Base-by-base conservation (phyloP, 1,284 basidiomycete species). In the Sporisorium scitamineum region DNA sequence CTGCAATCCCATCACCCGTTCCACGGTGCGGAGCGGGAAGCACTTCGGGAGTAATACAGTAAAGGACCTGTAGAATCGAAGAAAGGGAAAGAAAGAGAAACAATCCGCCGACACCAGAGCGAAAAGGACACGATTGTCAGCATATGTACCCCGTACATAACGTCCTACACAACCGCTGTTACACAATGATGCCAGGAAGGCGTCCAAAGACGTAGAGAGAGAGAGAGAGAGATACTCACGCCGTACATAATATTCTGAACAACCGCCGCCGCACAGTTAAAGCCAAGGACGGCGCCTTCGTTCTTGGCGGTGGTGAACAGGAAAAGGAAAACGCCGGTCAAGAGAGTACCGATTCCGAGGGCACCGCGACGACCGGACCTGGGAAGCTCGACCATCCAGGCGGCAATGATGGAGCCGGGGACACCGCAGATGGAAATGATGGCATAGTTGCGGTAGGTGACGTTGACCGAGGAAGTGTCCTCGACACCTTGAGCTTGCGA, bases 251-350 rank as follows among this genome's bases (percentile, higher is more conserved):
- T 59, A 37, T 82, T 76, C 44, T 84, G 82, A 20, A 76, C 71
- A 7, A 78, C 69, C 0, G 83, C 70, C 0, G 70, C 75, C n/a
- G 78, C 72, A 54, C 81, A 84, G 60, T 80, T 83, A 73, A 81
- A 80, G 3, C 71, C 82, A 4, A 85, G 72, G 27, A 76, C 74
- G 41, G 75, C 80, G 22, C 57, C 69, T 32, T 76, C 53, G 54
- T 51, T 82, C 18, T 48, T 56, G 24, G 80, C 78, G 5, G 70
- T 76, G 31, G 80, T 84, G 52, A 83, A 80, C 32, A 73, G 79
- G 70, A 84, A 84, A n/a, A 85, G 70, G 74, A 85, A 84, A 22
- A 84, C 71, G 48, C 83, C 84, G 13, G 83, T 84, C 2, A 84
- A 45, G 16, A 85, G 52, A 3, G 82, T 84, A 24, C 82, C 81